A percentile compares a stretch with the other conserved stretches of the same genome.
Conservation (phyloP, 1,139 yeast species). For the Chernovozyma aurita region DNA sequence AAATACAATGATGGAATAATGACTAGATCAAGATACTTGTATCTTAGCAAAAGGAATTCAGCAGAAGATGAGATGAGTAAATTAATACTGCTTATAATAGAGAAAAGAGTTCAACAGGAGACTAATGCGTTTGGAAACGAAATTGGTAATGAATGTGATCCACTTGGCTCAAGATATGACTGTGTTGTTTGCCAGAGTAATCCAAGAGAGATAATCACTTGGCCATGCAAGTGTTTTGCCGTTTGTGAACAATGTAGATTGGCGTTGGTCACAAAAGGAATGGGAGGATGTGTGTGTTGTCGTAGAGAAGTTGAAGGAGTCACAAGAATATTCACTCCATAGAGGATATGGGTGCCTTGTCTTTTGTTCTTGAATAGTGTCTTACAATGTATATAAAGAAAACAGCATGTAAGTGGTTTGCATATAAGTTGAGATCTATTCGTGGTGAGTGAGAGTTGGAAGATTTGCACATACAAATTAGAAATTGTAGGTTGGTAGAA, state of each 20-base stretch:
- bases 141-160: background rate
- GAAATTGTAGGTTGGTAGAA: too few species aligned
- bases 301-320: constrained; percentile 64
- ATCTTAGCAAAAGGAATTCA: constrained; percentile 12
- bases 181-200: constrained; percentile 84
- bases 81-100: constrained; percentile 20
- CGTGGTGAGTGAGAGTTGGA: too few species aligned
- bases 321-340: constrained; percentile 50
- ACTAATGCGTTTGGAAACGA: background rate
- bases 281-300: constrained; percentile 83
- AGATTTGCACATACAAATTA: too few species aligned
- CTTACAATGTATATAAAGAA: too few species aligned
- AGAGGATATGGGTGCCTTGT: constrained; percentile 2
- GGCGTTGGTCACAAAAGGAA: constrained; percentile 69
- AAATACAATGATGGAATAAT: constrained; percentile 18
- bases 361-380: too few species aligned
- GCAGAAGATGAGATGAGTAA: constrained; percentile 20
- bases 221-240: constrained; percentile 94
- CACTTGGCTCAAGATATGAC: constrained; percentile 19
- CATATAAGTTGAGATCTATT: too few species aligned
- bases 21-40: constrained; percentile 40
- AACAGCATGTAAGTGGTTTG: too few species aligned
- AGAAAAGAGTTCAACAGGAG: constrained; percentile 11
- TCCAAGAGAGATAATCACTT: constrained; percentile 70
- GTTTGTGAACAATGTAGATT: constrained; percentile 81